A percentile compares a stretch with the other conserved stretches of the same genome.
Conservation (phyloP, 2,329 filamentous ascomycete genomes). For the Nakataea oryzae region DNA sequence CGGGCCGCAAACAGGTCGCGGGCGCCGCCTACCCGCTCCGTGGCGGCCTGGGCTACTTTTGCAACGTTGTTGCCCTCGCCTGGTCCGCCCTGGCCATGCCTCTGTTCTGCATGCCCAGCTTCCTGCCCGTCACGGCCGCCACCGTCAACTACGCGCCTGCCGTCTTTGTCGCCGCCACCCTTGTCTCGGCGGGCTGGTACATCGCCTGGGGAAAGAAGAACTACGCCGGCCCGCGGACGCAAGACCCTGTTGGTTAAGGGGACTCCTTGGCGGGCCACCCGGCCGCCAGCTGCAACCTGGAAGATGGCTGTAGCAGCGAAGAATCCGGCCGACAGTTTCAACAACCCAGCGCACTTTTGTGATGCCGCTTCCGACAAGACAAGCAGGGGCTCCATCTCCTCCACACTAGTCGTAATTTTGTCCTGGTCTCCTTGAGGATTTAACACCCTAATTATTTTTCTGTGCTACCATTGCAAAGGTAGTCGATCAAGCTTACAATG, state of each 20-base stretch:
- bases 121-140: slow-evolving; percentile 45
- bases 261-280: background rate
- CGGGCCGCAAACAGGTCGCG: slow-evolving; percentile 1
- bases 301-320: background rate
- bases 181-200: slow-evolving; percentile 57
- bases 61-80: slow-evolving; percentile 17
- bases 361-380: background rate
- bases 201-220: slow-evolving; percentile 58
- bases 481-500: background rate
- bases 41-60: background rate
- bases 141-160: slow-evolving; percentile 66
- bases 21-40: slow-evolving; percentile 2
- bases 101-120: slow-evolving; percentile 63
- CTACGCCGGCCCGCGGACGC: slow-evolving; percentile 43
- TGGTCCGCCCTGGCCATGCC: slow-evolving; percentile 62
- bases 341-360: background rate
- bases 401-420: background rate
- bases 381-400: background rate
- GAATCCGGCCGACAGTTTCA: background rate
- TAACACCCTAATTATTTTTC: too few relatives aligned
- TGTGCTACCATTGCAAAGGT: background rate
- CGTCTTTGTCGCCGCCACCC: slow-evolving; percentile 58
- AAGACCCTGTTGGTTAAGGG: slow-evolving; percentile 17
- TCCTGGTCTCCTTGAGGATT: background rate
- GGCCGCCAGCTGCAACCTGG: background rate